Evolutionary conservation across 768 basidiomycete species (phyloP).

Genomic region (Lyophyllum atratum): DNA sequence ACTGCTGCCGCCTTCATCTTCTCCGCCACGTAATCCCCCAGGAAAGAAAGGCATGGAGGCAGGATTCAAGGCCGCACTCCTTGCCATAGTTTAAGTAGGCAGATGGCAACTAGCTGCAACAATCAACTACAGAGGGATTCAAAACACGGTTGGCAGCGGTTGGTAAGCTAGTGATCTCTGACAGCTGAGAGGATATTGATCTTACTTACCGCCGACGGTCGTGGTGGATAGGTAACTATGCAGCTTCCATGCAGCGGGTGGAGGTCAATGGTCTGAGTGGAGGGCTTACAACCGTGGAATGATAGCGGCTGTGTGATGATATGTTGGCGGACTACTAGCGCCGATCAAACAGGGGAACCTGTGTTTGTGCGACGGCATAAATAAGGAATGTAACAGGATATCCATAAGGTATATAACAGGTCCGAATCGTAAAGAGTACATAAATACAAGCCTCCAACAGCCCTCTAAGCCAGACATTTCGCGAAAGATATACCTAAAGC

Average conservation of each 20-base stretch:
- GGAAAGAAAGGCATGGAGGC: conserved; percentile 87
- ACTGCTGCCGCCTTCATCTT: conserved; percentile 51
- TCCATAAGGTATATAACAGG: neutral
- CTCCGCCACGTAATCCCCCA: conserved; percentile 57
- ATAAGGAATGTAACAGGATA: neutral
- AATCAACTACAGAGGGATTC: conserved; percentile 35
- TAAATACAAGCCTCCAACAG: no score
- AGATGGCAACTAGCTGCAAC: conserved; percentile 37
- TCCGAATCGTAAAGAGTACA: no score
- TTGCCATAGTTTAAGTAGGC: conserved; percentile 56
- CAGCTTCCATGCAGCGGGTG: conserved; percentile 44
- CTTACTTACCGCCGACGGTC: conserved; percentile 32
- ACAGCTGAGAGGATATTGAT: conserved; percentile 19
- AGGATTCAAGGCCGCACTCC: conserved; percentile 78
- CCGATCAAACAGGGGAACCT: neutral
- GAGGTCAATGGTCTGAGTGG: conserved; percentile 6
- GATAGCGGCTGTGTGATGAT: conserved; percentile 9
- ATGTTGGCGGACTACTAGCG: conserved; percentile 9
- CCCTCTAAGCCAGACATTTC: conserved; percentile 12
- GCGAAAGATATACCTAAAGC: conserved; percentile 14
- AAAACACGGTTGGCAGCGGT: conserved; percentile 22
- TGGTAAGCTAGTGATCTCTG: conserved; percentile 32
- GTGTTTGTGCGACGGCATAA: neutral
- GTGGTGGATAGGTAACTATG: conserved; percentile 29
- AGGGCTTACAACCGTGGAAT: neutral